A percentile compares a stretch with the other conserved stretches of the same genome.
Evolutionary conservation across 176 grass and related monocot species (phyloP).

Genomic region (Elymus sibiricus): DNA sequence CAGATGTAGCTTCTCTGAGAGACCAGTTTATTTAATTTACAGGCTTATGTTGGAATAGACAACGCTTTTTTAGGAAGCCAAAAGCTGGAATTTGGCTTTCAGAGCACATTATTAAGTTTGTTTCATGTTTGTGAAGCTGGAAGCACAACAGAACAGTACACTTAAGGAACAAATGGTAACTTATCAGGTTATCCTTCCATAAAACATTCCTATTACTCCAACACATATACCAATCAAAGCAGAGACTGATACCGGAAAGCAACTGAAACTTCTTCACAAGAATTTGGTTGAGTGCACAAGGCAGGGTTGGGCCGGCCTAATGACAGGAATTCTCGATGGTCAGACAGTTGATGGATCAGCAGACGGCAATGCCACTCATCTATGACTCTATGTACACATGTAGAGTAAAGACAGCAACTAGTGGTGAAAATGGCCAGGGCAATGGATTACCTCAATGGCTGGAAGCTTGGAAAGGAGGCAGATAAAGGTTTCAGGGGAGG

Average conservation of each 20-base stretch:
- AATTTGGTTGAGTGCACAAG: neutral
- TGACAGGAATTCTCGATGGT: neutral
- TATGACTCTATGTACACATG: neutral
- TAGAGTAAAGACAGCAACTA: conserved; percentile 8
- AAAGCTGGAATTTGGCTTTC: neutral
- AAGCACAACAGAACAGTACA: neutral
- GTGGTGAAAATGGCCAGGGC: neutral
- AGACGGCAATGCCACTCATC: neutral
- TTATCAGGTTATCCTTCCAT: conserved; percentile 1
- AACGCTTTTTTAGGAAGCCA: neutral
- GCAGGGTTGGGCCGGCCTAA: neutral
- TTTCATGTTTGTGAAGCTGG: neutral
- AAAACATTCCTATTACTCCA: neutral
- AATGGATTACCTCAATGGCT: conserved; percentile 5
- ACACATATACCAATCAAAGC: neutral
- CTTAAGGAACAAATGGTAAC: neutral
- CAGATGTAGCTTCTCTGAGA: neutral
- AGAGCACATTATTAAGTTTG: conserved; percentile 3
- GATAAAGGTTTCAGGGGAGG: neutral
- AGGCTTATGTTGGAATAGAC: neutral
- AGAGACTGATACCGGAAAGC: neutral
- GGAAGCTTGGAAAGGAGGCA: neutral
- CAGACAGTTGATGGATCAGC: neutral
- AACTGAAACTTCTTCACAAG: neutral
- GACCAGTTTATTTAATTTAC: neutral